Base-by-base conservation (phyloP, 2,329 filamentous ascomycete species). In the Pestalotiopsis sp. region DNA sequence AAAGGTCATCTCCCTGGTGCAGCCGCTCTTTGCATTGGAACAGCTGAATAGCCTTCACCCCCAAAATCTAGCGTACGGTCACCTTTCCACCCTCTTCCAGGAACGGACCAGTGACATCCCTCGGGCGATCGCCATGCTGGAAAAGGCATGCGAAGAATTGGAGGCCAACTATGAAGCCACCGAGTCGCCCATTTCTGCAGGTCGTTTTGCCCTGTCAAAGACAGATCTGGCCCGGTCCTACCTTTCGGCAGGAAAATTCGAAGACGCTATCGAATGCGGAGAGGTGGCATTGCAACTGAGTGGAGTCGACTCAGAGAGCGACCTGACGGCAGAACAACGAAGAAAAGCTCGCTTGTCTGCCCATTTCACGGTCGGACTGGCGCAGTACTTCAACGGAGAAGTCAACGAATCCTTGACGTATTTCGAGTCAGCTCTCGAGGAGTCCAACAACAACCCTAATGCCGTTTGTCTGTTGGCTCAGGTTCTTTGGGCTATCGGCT, bases 401-500 rank as follows among this genome's bases (percentile, higher is more conserved):
- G 86, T 91, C 71, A 86, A 90, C 55, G 86, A 89, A 64, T 92
- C 94, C 0, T 89, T 97, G 30, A 84, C 86, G 11, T 94, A 92
- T 80, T 97, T 99, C 78, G 89, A 93, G 70, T 85, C 89, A 2
- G 94, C 94, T 0, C 84, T 98, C 7, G 85, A 90, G 67, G 94
- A 97, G 76, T 94, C 92, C 1, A 82, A 88, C 38, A 87, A 88
- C 48, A 90, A 94, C 69, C 92, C 94, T 0, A 94, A 98, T 75
- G 91, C 95, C 1, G 90, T 94, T 0, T 98, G 94, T 75, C 84
- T 98, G 13, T 84, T 98, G 13, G 92, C 94, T 0, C 94, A 98
- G 79, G 92, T 98, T 0, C 85, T 98, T 0, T 99, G 96, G 95
- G 94, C 94, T 0, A 94, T 93, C 71, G 94, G 93, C 9, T 89